Evolutionary conservation across 495 filamentous ascomycete species (phyloP).

Genomic region (Cladorrhinum samala): DNA sequence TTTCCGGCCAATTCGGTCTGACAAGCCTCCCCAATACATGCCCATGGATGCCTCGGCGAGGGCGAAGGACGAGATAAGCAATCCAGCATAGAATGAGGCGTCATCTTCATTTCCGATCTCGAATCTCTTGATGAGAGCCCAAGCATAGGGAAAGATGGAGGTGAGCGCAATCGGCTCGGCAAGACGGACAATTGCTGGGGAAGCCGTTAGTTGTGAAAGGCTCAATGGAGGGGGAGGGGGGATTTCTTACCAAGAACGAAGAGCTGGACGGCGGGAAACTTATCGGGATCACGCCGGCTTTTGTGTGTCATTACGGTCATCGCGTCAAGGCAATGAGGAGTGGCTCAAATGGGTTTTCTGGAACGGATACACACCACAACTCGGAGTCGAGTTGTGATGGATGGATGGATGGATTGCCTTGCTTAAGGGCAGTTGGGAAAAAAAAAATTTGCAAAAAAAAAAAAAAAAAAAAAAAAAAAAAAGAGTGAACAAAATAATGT

Average conservation of each 20-base stretch:
- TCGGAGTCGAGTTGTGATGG: too few species aligned
- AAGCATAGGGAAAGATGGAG: slow-evolving; percentile 84
- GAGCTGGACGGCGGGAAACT: slow-evolving; percentile 71
- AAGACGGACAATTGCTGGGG: slow-evolving; percentile 51
- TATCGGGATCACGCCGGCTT: slow-evolving; percentile 47
- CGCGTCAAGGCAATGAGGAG: slow-evolving; percentile 32
- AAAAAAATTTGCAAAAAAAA: too few species aligned
- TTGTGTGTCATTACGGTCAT: slow-evolving; percentile 39
- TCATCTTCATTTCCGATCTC: slow-evolving; percentile 59
- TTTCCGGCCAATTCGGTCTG: slow-evolving; percentile 78
- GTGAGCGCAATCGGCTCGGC: slow-evolving; percentile 86
- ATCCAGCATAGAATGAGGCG: slow-evolving; percentile 76
- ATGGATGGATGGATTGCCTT: too few species aligned
- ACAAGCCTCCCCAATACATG: slow-evolving; percentile 79
- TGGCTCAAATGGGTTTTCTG: too few species aligned
- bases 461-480: too few species aligned
- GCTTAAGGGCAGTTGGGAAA: too few species aligned
- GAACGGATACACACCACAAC: too few species aligned
- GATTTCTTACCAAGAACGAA: slow-evolving; percentile 60
- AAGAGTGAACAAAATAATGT: too few species aligned
- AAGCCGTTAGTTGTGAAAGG: slow-evolving; percentile 5
- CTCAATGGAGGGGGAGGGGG: background rate
- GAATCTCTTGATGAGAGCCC: slow-evolving; percentile 71
- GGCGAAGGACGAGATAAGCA: slow-evolving; percentile 79
- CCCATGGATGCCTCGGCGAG: slow-evolving; percentile 75